Base-by-base conservation (phyloP, 2,329 filamentous ascomycete genomes). In the Rhytidhysteron rufulum region DNA sequence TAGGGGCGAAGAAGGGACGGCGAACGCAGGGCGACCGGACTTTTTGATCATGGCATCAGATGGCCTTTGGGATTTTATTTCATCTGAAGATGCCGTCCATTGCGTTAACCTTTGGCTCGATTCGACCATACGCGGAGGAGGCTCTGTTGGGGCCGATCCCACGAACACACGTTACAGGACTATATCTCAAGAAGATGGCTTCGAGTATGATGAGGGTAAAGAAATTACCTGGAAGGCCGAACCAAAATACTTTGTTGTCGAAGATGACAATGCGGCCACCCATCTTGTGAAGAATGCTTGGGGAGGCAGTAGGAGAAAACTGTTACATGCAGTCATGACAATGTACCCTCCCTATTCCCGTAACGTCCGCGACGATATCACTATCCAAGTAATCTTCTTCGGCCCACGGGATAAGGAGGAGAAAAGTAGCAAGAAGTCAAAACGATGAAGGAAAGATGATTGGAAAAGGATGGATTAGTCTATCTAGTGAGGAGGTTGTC, bases 41-140 rank as follows among this genome's bases (percentile, higher is more conserved):
- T 86, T 86, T 51, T 58, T 85, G 37, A 82, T 87, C 45, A 68
- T 86, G 48, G 83, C 81, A 0, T 78, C 74, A 0, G 83, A 87
- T 49, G 83, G 83, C 0, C 56, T 86, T 2, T 88, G 83, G 75
- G 79, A 86, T 45, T 69, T 68, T 35, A 71, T 85, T 17, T 71
- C 70, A 9, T 80, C 65, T 45, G 68, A 75, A 31, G 67, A 83
- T 47, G 79, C 78, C 1, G 79, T 84, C 1, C 66, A 73, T 17
- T 71, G 80, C 21, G 75, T 83, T 0, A 68, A 70, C 27, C 67
- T 64, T 43, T 86, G 82, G 80, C 55, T 77, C 9, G 65, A 65
- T 18, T 60, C 64, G 25, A 57, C 60, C 37, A 57, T 54, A n/a
- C 51, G 53, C 6, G 50, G 43, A 15, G 40, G 44, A 10, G 38